Evolutionary conservation across 1,139 yeast species (phyloP), one percentile per base, ranked within the genome.

Genomic region (Lodderomyces metapsilosis): DNA sequence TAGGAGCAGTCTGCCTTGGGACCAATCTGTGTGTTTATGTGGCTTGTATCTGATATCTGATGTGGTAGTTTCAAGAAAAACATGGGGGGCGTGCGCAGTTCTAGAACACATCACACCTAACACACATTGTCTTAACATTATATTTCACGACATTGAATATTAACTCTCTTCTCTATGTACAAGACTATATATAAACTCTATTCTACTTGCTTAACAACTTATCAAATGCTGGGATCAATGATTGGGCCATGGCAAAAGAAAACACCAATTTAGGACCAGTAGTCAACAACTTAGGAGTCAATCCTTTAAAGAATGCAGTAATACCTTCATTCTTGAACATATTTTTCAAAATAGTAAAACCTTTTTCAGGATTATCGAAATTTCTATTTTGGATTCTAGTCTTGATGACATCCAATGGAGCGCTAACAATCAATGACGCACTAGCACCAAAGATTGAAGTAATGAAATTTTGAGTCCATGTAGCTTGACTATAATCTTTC

Each of bases 361-460:
- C 99, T 36, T 89, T 77, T 71, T 92, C 96, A 49, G 96, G 95
- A 68, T 88, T 87, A 56, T 92, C 98, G 58, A 94, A 92, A 75
- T 86, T 88, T 68, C 81, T 84, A 76, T 92, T 92, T 72, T 92
- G 99, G 58, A 92, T 92, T 76, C 99, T 86, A 48, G 99, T 92
- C 78, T 92, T 92, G 68, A 92, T 92, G 48, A 92, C 99, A 61
- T 92, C 99, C 59, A 92, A 78, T 42, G 99, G 99, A 42, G 98
- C 99, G 55, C 95, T 85, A 28, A 92, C 98, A 61, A 92, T 87
- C 66, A 92, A 78, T 20, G 98, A 91, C 27, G 98, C 95, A 45
- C 95, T 87, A 24, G 99, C 99, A 65, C 99, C 99, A 57, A 85
- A 84, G 55, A 91, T 89, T n/a, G 98, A 92, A 23, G 98, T 87